Conservation (phyloP, 129 eudicot genomes). For the Helichrysum umbraculigerum region DNA sequence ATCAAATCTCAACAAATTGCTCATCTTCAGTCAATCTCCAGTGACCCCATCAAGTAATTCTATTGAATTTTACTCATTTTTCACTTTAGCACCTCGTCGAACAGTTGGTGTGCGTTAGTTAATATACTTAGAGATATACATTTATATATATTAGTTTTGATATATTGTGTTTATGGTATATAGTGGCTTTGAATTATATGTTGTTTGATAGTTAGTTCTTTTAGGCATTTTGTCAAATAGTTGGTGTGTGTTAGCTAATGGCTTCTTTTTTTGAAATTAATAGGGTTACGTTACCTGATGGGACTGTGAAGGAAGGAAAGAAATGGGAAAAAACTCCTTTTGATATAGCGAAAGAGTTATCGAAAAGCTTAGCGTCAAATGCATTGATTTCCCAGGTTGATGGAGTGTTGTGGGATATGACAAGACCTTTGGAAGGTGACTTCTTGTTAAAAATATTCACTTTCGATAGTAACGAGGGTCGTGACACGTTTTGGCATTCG, state of each 20-base stretch:
- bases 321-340: conserved; percentile 80
- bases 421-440: too few species aligned
- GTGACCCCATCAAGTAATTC: conserved; percentile 59
- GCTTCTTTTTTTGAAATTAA: background rate
- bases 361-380: too few species aligned
- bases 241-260: background rate
- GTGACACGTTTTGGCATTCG: too few species aligned
- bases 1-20: too few species aligned
- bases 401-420: too few species aligned
- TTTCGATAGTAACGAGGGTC: too few species aligned
- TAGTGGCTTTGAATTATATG: background rate
- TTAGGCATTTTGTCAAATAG: conserved; percentile 5
- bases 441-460: too few species aligned
- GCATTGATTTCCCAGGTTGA: too few species aligned
- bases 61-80: background rate
- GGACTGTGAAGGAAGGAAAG: conserved; percentile 77
- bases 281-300: conserved; percentile 80
- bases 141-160: too few species aligned
- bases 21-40: conserved; percentile 44
- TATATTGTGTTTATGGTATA: too few species aligned
- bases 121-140: too few species aligned
- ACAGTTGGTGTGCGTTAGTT: background rate
- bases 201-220: background rate
- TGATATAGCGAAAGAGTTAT: too few species aligned
- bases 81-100: background rate